Percentiles rank a stretch among this genome's conserved stretches.
These are phyloP conservation scores for Pholiota adiposa DNA, from an alignment of 1,284 basidiomycete genomes.

Conservation along the genomic window DNA sequence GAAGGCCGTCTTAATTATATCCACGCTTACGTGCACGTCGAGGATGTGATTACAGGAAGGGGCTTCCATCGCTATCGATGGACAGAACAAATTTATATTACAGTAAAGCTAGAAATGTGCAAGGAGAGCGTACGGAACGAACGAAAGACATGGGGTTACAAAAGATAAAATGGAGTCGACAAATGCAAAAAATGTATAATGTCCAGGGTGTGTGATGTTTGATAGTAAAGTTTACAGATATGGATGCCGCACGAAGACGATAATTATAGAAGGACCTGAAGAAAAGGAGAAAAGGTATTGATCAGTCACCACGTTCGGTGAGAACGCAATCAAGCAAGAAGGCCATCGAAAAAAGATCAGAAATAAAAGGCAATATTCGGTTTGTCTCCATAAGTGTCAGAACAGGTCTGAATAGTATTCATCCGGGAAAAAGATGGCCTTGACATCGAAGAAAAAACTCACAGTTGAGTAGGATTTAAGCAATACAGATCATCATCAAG, in stretches of 20 bases:
- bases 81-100: background rate
- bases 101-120: background rate
- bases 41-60: background rate
- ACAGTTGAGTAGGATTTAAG: constrained; percentile 24
- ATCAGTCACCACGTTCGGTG: constrained; percentile 7
- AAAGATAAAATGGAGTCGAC: too few species aligned
- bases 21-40: background rate
- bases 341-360: constrained; percentile 24
- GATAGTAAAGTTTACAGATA: background rate
- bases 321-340: background rate
- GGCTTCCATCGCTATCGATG: background rate
- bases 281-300: background rate
- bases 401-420: constrained; percentile 47
- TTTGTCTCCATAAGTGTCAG: constrained; percentile 43
- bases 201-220: background rate
- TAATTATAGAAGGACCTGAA: constrained; percentile 1
- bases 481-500: constrained; percentile 16
- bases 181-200: background rate
- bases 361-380: constrained; percentile 41
- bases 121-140: background rate
- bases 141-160: background rate
- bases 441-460: constrained; percentile 25
- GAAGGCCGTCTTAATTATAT: too few species aligned
- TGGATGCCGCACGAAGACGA: background rate
- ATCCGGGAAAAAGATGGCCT: constrained; percentile 27